These are phyloP conservation scores for Boletus eberwhitei DNA, from an alignment of 768 basidiomycete genomes.

Conservation along the genomic window DNA sequence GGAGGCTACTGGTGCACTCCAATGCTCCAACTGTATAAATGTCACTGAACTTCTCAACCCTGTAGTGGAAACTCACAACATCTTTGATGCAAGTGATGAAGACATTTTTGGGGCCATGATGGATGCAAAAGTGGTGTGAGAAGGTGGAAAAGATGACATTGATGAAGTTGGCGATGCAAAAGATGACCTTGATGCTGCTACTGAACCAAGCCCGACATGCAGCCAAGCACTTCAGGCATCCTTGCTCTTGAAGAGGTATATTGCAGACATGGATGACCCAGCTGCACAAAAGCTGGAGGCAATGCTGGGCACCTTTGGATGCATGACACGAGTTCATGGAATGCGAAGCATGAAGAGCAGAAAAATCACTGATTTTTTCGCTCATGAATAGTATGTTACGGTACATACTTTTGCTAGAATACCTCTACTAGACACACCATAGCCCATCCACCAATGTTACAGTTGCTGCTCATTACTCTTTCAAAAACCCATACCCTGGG, in stretches of 20 bases:
- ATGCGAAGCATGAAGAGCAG: no score
- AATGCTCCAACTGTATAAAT: neutral
- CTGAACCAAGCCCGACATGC: no score
- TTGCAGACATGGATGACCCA: neutral
- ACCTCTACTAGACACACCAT: no score
- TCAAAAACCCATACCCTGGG: no score
- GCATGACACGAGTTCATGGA: neutral
- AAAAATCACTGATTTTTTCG: no score
- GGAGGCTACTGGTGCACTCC: neutral
- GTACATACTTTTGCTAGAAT: no score
- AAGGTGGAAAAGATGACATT: neutral
- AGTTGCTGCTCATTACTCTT: no score
- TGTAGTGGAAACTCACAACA: neutral
- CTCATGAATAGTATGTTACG: no score
- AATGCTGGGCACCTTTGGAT: neutral
- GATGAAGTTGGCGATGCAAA: neutral
- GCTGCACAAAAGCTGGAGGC: neutral
- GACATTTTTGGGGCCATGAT: neutral
- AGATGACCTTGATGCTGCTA: no score
- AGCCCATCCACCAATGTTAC: no score
- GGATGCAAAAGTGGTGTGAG: neutral
- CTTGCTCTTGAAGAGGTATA: no score
- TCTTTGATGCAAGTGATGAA: neutral
- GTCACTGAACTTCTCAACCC: neutral
- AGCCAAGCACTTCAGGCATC: no score